phyloP scores from a whole-genome alignment of 371 early-diverging fungal genomes.

The Parasitella parasitica region DNA sequence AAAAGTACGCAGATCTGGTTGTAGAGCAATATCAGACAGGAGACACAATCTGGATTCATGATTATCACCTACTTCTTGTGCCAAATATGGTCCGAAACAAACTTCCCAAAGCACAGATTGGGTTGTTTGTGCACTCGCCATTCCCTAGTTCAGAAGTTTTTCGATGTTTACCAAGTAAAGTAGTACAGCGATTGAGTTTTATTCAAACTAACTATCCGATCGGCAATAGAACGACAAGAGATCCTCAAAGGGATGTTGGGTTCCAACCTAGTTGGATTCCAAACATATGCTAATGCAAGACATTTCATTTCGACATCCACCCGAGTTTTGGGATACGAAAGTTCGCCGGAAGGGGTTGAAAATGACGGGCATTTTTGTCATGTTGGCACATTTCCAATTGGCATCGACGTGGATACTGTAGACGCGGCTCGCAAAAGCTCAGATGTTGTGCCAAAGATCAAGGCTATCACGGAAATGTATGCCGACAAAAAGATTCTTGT shows the following conservation, averaged over 20 bases:
- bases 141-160: conserved; percentile 96
- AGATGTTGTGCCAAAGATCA: conserved; percentile 69
- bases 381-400: conserved; percentile 96
- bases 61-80: conserved; percentile 94
- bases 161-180: conserved; percentile 80
- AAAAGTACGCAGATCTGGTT: conserved; percentile 78
- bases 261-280: conserved; percentile 90
- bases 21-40: conserved; percentile 68
- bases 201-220: not conserved
- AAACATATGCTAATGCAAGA: conserved; percentile 93
- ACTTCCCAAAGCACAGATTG: conserved; percentile 82
- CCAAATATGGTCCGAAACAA: conserved; percentile 82
- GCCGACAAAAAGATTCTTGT: conserved; percentile 92
- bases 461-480: conserved; percentile 80
- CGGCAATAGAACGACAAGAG: conserved; percentile 71
- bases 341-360: conserved; percentile 75
- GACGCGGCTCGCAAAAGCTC: conserved; percentile 37
- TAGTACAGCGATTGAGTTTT: not conserved
- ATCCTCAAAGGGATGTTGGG: conserved; percentile 91
- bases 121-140: conserved; percentile 98
- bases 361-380: conserved; percentile 65
- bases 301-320: conserved; percentile 94
- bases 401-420: conserved; percentile 78
- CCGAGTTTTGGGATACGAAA: conserved; percentile 86
- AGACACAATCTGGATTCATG: conserved; percentile 98